phyloP scores from a whole-genome alignment of 1,284 basidiomycete genomes.

The Ceratobasidium sp. region DNA sequence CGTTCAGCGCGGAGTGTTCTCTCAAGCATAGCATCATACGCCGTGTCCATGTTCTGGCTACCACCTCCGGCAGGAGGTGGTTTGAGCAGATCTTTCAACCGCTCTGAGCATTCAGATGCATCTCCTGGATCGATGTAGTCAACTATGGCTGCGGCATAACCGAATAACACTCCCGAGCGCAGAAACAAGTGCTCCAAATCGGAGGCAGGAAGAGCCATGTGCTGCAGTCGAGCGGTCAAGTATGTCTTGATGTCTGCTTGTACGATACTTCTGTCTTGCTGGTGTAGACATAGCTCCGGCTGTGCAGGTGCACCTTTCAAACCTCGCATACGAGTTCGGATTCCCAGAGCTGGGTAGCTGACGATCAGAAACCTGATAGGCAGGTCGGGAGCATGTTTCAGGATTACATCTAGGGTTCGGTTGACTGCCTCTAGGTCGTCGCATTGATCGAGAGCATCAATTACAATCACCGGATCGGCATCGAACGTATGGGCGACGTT shows the following conservation, averaged over 20 bases:
- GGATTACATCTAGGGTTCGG: neutral
- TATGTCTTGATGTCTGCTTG: neutral
- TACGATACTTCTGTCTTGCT: neutral
- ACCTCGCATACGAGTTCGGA: neutral
- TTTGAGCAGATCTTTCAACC: neutral
- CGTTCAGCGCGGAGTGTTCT: too few species aligned
- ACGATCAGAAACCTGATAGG: neutral
- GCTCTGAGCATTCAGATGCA: too few species aligned
- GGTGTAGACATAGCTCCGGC: neutral
- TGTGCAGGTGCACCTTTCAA: neutral
- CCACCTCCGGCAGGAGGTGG: too few species aligned
- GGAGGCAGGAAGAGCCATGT: neutral
- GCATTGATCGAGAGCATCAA: slow-evolving; percentile 23
- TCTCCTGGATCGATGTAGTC: neutral
- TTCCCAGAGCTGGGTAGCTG: neutral
- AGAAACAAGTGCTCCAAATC: neutral
- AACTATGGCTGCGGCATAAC: slow-evolving; percentile 1
- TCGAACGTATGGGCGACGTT: neutral
- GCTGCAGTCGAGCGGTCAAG: neutral
- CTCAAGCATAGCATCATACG: too few species aligned
- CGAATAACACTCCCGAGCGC: slow-evolving; percentile 4
- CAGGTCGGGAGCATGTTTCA: neutral
- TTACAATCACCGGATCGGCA: neutral
- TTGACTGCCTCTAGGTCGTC: neutral
- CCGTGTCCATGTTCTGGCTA: neutral